Base-by-base conservation (phyloP, 169 alveolate species). In the Babesia bigemina region DNA sequence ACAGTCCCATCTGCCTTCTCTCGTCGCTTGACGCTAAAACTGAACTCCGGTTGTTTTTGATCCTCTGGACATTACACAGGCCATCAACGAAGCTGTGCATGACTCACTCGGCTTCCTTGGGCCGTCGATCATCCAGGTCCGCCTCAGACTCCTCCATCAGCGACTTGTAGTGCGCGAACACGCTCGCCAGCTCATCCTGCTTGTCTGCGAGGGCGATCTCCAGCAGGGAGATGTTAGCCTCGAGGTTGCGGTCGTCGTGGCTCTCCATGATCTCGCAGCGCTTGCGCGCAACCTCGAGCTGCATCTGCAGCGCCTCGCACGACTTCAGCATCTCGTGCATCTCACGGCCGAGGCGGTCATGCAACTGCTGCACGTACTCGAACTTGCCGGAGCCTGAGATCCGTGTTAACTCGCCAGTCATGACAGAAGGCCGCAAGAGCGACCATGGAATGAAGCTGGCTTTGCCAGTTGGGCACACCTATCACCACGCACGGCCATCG, bases 161-260 rank as follows among this genome's bases (percentile, higher is more conserved):
- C 29, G 62, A 21, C 59, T 71, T 71, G 72, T 73, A 81, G 50
- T 52, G 22, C 29, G 76, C 67, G 59, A 71, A 73, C 33, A 72
- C 67, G 24, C 70, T 48, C 33, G 53, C 58, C 21, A 81, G 39
- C 60, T 81, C 88, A 49, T 81, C 81, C 44, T 71, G 33, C 53
- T 81, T 81, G 63, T 81, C 79, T 17, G 75, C 11, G 22, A 81
- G 70, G 47, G 88, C 60, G 21, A 55, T 63, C 66, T 81, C 88
- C 44, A 81, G 47, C 17, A 81, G 67, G 6, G 84, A 81, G 0
- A 81, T 81, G 26, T 74, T 62, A 14, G 75, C 59, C 29, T 81
- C 88, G 61, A 81, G 47, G 19, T 70, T 44, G 58, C 63, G 63
- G 79, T 74, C 60, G 10, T 22, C 62, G 13, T 65, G 55, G 16